Base-by-base conservation (phyloP, 2,329 filamentous ascomycete genomes). In the Stromatinia cepivora region DNA sequence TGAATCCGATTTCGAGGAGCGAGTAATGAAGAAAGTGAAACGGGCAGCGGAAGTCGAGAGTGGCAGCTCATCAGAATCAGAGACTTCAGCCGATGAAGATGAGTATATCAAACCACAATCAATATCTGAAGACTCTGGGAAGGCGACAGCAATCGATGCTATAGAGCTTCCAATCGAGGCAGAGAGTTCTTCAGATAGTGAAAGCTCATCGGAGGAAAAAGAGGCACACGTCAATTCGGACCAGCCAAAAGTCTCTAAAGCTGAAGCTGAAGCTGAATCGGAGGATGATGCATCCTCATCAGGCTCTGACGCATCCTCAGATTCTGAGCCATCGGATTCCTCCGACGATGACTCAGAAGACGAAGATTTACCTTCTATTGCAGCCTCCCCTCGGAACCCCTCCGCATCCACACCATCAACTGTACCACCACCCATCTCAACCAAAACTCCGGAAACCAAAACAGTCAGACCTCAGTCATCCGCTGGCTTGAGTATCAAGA, bases 401-500 rank as follows among this genome's bases (percentile, higher is more conserved):
- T 48, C 45, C 15, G 65, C 69, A 36, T 73, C 71, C 34, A 56
- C 62, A 69, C 20, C 66, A 74, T 36, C 70, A 76, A 72, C 36
- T 17, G 64, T 42, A 13, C 34, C 46, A 62, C 66, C 57, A 22
- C 46, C 34, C 31, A 36, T 39, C 58, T 34, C 64, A 70, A 39
- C 68, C 71, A 17, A 39, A 66, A 46, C 65, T 63, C 28, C 62
- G 8, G 50, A 69, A 63, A 25, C 52, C 7, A 61, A 53, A 62
- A 66, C n/a, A 36, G n/a, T 53, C 48, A 34, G 72, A 36, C 72
- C 76, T 3, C 71, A 70, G 70, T 82, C 82, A 71, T 87, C 86
- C 1, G 84, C 85, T 4, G 79, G 82, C 59, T 79, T 89, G 56
- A 84, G 82, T 36, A 86, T 89, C 78, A 84, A 84, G 74, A 77